Percentiles rank a stretch among this genome's conserved stretches.
These are phyloP conservation scores for Saccharomyces kudriavzevii DNA, from an alignment of 805 yeast species.

Conservation along the genomic window DNA sequence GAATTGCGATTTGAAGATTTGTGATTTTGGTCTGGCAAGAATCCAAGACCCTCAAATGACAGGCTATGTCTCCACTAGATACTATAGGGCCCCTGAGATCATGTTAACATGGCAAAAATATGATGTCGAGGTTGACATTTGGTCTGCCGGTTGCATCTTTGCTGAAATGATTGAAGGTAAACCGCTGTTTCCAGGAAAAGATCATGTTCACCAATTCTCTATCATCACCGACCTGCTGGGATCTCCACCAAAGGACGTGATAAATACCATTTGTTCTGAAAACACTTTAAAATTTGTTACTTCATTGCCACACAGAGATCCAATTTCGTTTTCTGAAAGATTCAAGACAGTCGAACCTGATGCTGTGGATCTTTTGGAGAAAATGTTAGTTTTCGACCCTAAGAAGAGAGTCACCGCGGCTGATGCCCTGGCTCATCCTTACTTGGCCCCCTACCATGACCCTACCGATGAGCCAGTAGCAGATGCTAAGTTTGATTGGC, in stretches of 20 bases:
- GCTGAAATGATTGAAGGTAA: slow-evolving; percentile 97
- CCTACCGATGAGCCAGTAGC: slow-evolving; percentile 97
- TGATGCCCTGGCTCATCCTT: slow-evolving; percentile 82
- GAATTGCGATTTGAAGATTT: slow-evolving; percentile 83
- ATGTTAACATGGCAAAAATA: slow-evolving; percentile 98
- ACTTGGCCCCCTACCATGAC: slow-evolving; percentile 91
- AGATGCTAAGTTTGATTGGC: slow-evolving; percentile 91
- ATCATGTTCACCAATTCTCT: slow-evolving; percentile 95
- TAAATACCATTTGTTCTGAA: slow-evolving; percentile 91
- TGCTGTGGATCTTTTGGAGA: slow-evolving; percentile 79
- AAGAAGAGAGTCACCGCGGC: slow-evolving; percentile 89
- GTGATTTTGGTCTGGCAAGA: slow-evolving; percentile 92
- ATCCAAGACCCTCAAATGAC: slow-evolving; percentile 99
- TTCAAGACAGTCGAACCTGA: slow-evolving; percentile 74
- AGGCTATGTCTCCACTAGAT: slow-evolving; percentile 92
- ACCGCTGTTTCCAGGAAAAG: slow-evolving; percentile 95
- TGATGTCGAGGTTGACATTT: slow-evolving; percentile 92
- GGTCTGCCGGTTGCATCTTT: slow-evolving; percentile 97
- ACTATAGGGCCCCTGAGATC: slow-evolving; percentile 96
- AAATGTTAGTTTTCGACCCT: slow-evolving; percentile 93
- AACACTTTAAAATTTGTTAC: slow-evolving; percentile 91
- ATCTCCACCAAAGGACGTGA: slow-evolving; percentile 92
- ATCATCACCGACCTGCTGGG: slow-evolving; percentile 95
- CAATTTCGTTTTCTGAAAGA: slow-evolving; percentile 77
- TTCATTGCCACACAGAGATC: slow-evolving; percentile 85